Evolutionary conservation across 179 eudicot genomes (phyloP).

Genomic region (Patellifolia procumbens): DNA sequence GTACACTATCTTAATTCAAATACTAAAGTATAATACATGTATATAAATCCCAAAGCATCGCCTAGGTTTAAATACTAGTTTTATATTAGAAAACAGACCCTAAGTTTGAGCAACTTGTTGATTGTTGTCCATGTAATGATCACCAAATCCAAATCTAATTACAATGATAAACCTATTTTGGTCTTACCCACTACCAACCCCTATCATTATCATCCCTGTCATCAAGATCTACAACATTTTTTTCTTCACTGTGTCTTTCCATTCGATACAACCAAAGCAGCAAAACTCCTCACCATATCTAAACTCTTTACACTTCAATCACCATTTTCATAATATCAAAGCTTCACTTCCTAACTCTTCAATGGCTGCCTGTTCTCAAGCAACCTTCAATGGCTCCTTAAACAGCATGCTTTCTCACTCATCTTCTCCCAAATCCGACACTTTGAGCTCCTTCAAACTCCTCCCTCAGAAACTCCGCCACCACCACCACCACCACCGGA

Average conservation of each 20-base stretch:
- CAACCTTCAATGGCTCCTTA: conserved; percentile 16
- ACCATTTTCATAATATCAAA: not conserved
- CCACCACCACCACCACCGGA: too few species aligned
- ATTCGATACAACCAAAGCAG: conserved; percentile 24
- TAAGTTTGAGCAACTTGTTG: too few species aligned
- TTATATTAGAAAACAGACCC: too few species aligned
- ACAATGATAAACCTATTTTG: too few species aligned
- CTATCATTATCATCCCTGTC: not conserved
- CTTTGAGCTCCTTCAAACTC: conserved; percentile 6
- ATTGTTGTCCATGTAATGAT: too few species aligned
- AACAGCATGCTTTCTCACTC: conserved; percentile 19
- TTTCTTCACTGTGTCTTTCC: not conserved
- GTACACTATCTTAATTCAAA: too few species aligned
- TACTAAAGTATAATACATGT: too few species aligned
- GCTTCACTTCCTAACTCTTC: not conserved
- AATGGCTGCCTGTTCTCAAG: conserved; percentile 29
- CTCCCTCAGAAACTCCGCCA: conserved; percentile 19
- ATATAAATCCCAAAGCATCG: too few species aligned
- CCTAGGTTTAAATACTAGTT: too few species aligned
- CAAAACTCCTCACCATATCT: not conserved
- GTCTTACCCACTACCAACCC: not conserved
- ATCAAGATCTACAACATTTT: not conserved
- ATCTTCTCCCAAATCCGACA: conserved; percentile 2
- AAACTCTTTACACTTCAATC: not conserved
- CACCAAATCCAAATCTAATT: too few species aligned